A percentile compares a stretch with the other conserved stretches of the same genome.
phyloP scores from a whole-genome alignment of 306 rosid species.

The Vicia faba region DNA sequence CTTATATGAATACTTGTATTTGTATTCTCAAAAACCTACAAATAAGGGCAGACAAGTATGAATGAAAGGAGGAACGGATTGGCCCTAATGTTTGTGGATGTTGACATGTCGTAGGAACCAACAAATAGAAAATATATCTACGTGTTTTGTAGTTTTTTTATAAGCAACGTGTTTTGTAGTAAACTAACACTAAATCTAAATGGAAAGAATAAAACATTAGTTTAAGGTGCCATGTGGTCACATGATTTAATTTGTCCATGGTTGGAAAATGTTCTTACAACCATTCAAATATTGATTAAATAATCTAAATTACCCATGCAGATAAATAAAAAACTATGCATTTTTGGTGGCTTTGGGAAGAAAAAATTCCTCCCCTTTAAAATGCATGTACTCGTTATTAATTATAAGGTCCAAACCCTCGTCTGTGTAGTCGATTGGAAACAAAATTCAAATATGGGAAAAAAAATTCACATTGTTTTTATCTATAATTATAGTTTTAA shows the following conservation, averaged over 20 bases:
- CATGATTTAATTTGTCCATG: not conserved
- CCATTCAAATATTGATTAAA: not conserved
- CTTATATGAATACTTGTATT: slow-evolving; percentile 2
- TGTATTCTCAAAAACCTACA: slow-evolving; percentile 39
- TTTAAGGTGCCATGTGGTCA: not conserved
- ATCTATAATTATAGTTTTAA: too few species aligned
- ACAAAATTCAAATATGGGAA: too few species aligned
- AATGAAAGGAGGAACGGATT: slow-evolving; percentile 21
- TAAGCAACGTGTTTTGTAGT: too few species aligned
- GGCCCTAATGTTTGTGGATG: slow-evolving; percentile 9
- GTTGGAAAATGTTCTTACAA: not conserved
- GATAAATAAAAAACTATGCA: too few species aligned
- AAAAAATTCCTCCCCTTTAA: too few species aligned
- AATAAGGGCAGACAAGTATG: slow-evolving; percentile 35
- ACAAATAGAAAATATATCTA: slow-evolving; percentile 39
- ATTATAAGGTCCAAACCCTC: too few species aligned
- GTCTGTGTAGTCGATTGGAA: too few species aligned
- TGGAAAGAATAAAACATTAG: slow-evolving; percentile 37
- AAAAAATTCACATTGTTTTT: too few species aligned
- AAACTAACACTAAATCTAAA: slow-evolving; percentile 37
- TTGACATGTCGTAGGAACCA: slow-evolving; percentile 45
- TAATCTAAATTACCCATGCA: not conserved
- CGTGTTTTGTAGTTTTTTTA: too few species aligned
- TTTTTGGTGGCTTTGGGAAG: too few species aligned
- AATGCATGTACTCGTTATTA: too few species aligned